These are phyloP conservation scores for Hymenoscyphus linearis DNA, from an alignment of 2,329 filamentous ascomycete species.

Conservation along the genomic window DNA sequence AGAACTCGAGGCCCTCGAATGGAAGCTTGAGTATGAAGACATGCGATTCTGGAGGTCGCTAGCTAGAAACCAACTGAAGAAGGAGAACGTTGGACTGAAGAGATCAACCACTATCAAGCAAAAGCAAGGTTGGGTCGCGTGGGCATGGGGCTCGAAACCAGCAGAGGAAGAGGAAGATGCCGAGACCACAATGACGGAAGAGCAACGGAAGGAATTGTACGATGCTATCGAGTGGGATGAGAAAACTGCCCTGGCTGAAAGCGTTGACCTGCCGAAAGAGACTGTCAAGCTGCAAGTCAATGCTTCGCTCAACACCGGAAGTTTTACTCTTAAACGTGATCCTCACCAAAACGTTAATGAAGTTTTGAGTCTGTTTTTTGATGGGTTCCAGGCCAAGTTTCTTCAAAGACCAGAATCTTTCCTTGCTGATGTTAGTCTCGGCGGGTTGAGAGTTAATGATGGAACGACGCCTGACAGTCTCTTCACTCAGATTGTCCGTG, in stretches of 20 bases:
- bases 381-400: conserved; percentile 87
- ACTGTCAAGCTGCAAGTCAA: conserved; percentile 91
- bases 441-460: conserved; percentile 90
- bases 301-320: conserved; percentile 88
- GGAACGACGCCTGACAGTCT: conserved; percentile 87
- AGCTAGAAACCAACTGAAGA: conserved; percentile 88
- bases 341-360: conserved; percentile 74
- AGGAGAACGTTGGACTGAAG: conserved; percentile 87
- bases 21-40: conserved; percentile 89
- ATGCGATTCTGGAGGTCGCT: conserved; percentile 95
- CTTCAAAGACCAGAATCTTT: conserved; percentile 88
- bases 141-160: conserved; percentile 82
- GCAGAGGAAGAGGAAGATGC: conserved; percentile 57
- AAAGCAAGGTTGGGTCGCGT: conserved; percentile 83
- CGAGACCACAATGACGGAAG: conserved; percentile 84
- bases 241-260: conserved; percentile 81
- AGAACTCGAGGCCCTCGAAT: conserved; percentile 72
- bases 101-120: conserved; percentile 54
- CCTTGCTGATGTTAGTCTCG: conserved; percentile 81
- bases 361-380: conserved; percentile 86
- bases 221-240: conserved; percentile 98
- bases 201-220: conserved; percentile 94
- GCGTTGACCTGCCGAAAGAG: conserved; percentile 84
- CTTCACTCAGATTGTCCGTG: conserved; percentile 90
- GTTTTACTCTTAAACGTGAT: conserved; percentile 86